phyloP scores from a whole-genome alignment of 2,329 filamentous ascomycete genomes.

The Exophiala spinifera region DNA sequence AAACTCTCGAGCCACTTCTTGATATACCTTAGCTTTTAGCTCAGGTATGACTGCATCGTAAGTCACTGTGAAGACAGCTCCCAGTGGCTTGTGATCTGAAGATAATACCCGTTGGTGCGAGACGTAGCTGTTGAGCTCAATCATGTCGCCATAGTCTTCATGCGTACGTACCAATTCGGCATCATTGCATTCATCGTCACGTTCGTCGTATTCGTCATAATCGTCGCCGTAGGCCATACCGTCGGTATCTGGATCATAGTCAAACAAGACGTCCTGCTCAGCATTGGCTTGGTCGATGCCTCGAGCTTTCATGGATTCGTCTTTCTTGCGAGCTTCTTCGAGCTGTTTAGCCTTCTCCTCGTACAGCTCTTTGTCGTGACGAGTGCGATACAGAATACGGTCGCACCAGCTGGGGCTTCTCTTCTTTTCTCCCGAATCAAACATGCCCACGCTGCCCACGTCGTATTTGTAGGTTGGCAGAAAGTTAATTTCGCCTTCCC shows the following conservation, averaged over 20 bases:
- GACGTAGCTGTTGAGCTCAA: slow-evolving; percentile 66
- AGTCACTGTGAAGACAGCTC: slow-evolving; percentile 75
- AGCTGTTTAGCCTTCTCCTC: slow-evolving; percentile 63
- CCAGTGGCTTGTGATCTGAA: slow-evolving; percentile 92
- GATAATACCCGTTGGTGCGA: slow-evolving; percentile 87
- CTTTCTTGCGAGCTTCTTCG: slow-evolving; percentile 64
- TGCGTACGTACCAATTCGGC: slow-evolving; percentile 30
- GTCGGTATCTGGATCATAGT: slow-evolving; percentile 83
- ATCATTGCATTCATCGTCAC: slow-evolving; percentile 34
- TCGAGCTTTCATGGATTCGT: slow-evolving; percentile 79
- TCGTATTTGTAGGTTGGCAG: slow-evolving; percentile 98
- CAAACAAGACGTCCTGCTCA: slow-evolving; percentile 81
- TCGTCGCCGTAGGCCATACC: slow-evolving; percentile 52
- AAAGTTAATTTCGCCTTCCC: slow-evolving; percentile 82
- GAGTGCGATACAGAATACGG: slow-evolving; percentile 81
- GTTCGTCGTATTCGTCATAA: slow-evolving; percentile 55
- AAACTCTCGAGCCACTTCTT: slow-evolving; percentile 81
- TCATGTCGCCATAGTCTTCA: slow-evolving; percentile 44
- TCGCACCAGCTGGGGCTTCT: slow-evolving; percentile 96
- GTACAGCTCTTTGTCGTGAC: slow-evolving; percentile 64
- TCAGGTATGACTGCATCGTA: slow-evolving; percentile 85
- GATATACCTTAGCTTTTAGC: slow-evolving; percentile 76
- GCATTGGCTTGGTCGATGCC: slow-evolving; percentile 71
- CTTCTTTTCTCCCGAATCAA: slow-evolving; percentile 93
- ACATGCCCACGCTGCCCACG: slow-evolving; percentile 83